A percentile compares a stretch with the other conserved stretches of the same genome.
Conservation (phyloP, 2,329 filamentous ascomycete species). For the Epichloe baconii region DNA sequence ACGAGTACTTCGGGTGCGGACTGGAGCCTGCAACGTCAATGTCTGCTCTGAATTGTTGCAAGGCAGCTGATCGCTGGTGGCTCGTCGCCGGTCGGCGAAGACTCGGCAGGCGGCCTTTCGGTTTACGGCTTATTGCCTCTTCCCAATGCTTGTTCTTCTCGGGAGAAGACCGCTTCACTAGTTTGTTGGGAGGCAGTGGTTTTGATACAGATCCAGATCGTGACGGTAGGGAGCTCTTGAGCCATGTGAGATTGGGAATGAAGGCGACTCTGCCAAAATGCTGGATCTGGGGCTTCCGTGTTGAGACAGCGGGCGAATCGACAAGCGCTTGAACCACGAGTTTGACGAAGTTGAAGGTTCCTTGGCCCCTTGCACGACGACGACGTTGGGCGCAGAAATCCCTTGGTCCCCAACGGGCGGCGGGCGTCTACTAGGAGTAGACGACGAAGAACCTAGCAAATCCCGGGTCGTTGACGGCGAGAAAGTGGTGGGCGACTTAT, state of each 20-base stretch:
- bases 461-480: slow-evolving; percentile 24
- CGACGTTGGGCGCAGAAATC: neutral
- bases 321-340: slow-evolving; percentile 63
- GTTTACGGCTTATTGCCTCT: slow-evolving; percentile 30
- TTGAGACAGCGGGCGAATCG: slow-evolving; percentile 50
- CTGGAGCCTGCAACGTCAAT: slow-evolving; percentile 13
- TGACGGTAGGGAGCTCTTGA: slow-evolving; percentile 50
- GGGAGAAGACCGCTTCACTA: slow-evolving; percentile 60
- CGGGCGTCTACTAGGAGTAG: slow-evolving; percentile 26
- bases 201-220: slow-evolving; percentile 22
- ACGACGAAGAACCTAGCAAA: slow-evolving; percentile 29
- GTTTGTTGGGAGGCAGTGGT: slow-evolving; percentile 54
- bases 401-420: slow-evolving; percentile 20
- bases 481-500: slow-evolving; percentile 23
- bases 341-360: slow-evolving; percentile 48
- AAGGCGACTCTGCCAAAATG: slow-evolving; percentile 51
- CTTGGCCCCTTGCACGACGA: slow-evolving; percentile 31
- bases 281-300: slow-evolving; percentile 53
- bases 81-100: slow-evolving; percentile 66
- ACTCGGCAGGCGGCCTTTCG: slow-evolving; percentile 49
- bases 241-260: slow-evolving; percentile 51
- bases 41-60: slow-evolving; percentile 39
- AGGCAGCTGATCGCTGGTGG: slow-evolving; percentile 60
- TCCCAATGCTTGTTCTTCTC: slow-evolving; percentile 27
- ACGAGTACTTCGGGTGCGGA: slow-evolving; percentile 19